Base-by-base conservation (phyloP, 148 eudicot genomes). In the Amaranthus palmeri region DNA sequence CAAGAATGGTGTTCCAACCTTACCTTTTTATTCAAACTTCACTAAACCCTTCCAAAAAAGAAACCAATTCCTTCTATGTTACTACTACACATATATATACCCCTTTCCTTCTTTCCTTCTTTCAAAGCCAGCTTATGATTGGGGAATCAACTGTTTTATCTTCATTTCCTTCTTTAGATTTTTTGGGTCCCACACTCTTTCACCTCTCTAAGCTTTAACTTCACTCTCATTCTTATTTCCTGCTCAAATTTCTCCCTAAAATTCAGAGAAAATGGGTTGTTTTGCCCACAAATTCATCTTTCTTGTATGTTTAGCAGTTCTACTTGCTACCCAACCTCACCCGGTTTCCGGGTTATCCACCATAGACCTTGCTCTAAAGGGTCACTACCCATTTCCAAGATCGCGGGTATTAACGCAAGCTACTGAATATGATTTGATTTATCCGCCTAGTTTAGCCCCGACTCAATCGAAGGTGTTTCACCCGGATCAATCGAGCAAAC, bases 1-100 rank as follows among this genome's bases (percentile, higher is more conserved):
- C 83, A 74, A 85, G 88, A 81, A 67, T 78, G 70, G 77, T 82
- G 91, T 86, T 86, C 86, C 83, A 78, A 82, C 68, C 75, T 54
- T 55, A 73, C 68, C 90, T 83, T 90, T 92, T 88, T 76, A 78
- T 90, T 92, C 96, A 92, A 90, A 88, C 88, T 80, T 84, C 83
- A 78, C 82, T 83, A 73, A 83, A 77, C 86, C 83, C 80, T 87
- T 88, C 81, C 78, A 54, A 70, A 79, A 79, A 67, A 55, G 40
- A 40, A 48, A 50, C 60, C 53, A 54, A 54, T 51, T 15, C 45
- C 54, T 58, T 57, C 44, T 67, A 54, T 11, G 47, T 49, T 48
- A 43, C 65, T 56, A 6, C 73, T 54, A 48, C 50, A 47, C 4
- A 54, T 42, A 47, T 47, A 55, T 74, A 65, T 74, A 57, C 41